Conservation (phyloP, 176 grass and related monocot species). For the Eremochloa ophiuroides region DNA sequence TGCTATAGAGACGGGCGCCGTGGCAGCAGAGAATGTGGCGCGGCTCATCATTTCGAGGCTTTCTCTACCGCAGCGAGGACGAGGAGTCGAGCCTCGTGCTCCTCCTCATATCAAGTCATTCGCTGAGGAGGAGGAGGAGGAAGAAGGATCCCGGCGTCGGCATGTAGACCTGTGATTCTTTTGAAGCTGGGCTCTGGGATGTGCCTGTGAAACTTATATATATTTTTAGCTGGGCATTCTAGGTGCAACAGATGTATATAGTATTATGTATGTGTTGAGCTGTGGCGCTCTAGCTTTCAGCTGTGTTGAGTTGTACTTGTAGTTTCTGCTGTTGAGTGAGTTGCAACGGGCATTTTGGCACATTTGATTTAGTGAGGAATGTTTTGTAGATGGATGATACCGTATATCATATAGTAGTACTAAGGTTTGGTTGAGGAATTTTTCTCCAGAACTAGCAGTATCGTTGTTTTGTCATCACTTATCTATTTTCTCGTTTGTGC, state of each 20-base stretch:
- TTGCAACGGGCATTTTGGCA: not conserved
- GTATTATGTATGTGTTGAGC: too few species aligned
- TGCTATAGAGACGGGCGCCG: constrained; percentile 72
- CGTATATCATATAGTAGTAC: too few species aligned
- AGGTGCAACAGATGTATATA: too few species aligned
- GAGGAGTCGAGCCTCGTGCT: not conserved
- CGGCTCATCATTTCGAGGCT: constrained; percentile 80
- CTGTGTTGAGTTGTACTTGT: too few species aligned
- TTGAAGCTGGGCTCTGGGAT: not conserved
- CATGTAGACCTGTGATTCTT: constrained; percentile 16
- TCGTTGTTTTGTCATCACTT: too few species aligned
- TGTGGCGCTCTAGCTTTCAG: not conserved
- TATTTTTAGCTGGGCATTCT: not conserved
- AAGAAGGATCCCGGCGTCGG: not conserved
- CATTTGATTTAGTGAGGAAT: not conserved
- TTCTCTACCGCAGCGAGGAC: not conserved
- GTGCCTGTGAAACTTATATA: not conserved
- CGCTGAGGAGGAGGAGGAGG: not conserved
- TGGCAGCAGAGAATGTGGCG: constrained; percentile 81
- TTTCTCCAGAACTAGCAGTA: too few species aligned
- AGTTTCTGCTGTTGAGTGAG: not conserved
- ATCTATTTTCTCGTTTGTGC: too few species aligned
- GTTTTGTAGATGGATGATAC: not conserved
- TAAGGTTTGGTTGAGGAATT: too few species aligned
- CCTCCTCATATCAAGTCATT: constrained; percentile 12